Base-by-base conservation (phyloP, 805 yeast species). In the Metschnikowia henanensis region DNA sequence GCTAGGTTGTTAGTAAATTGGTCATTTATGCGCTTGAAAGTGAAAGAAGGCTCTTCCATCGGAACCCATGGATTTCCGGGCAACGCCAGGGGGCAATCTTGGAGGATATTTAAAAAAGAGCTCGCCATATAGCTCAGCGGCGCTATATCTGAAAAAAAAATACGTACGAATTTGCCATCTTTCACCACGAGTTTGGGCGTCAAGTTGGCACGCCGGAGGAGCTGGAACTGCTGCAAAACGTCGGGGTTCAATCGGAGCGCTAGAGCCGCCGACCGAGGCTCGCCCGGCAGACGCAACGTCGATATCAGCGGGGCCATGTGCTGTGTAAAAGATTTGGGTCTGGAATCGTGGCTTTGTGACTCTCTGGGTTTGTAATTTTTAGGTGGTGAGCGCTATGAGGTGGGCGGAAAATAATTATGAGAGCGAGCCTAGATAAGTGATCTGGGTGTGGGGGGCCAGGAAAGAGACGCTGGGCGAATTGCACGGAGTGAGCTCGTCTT, bases 161-260 rank as follows among this genome's bases (percentile, higher is more conserved):
- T 52, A 62, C 69, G 43, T 62, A 63, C 67, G 43, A 57, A 62
- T 36, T 54, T 47, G 22, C 74, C 75, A 46, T 68, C 51, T 43
- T 65, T 62, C 29, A 70, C 73, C 33, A 70, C 52, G 36, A 70
- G 53, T 52, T 64, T 66, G 28, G 71, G 65, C 18, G 37, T 45
- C 22, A 23, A 26, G 31, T 34, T 26, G 17, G 57, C 46, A 5
- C 45, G 34, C 15, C 43, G 49, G 29, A 57, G 42, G 28, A 56
- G 47, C 17, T 57, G 54, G 37, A 68, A 52, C 31, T 62, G 63
- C 35, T 46, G 47, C 34, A 67, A 34, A 16, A 66, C 52, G 4
- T 61, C 67, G 10, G 52, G 46, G 39, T 59, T 64, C 44, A 66
- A 46, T 51, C 59, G 63, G 43, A 66, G 51, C 35, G 63, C 53